Evolutionary conservation across 2,329 filamentous ascomycete species (phyloP), one percentile per base, ranked within the genome.

Genomic region (Fusarium transvaalense): DNA sequence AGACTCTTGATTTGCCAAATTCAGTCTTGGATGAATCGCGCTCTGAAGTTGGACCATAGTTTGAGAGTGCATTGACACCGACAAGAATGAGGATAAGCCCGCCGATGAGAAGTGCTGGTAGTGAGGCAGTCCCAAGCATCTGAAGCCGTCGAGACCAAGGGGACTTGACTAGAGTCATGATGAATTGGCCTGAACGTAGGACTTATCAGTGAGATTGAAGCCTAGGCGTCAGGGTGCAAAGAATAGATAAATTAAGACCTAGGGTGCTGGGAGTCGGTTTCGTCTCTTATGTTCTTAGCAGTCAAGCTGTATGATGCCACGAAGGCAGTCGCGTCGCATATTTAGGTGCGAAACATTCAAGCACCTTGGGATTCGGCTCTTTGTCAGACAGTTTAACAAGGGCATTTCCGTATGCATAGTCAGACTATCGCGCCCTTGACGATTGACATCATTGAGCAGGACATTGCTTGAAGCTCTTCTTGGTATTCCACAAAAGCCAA

Each of bases 81-180:
- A 59, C 56, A 14, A 58, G 39, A 17, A 59, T 38, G 34, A 57
- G 39, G 21, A 56, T 10, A 17, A 42, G 31, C 10, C 56, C 32
- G 6, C 56, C 39, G 17, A 57, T 12, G 34, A 57, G 25, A 46
- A 57, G 29, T 3, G 39, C 39, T 17, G 41, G n/a, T 12, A 59
- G 27, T 9, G 52, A 57, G 53, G 39, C 48, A 27, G 37, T 39
- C 34, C 52, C 53, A 17, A 59, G 56, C 34, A 58, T 48, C 19
- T 59, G 52, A n/a, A 59, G 56, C 15, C 53, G 56, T 29, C 15
- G 41, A 23, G 17, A 19, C 8, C 15, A 31, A 34, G 14, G 17
- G 5, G 39, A 38, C 32, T 48, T 45, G 25, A 27, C 17, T 10
- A 10, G 13, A 14, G 34, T 17, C 56, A 59, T 58, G 15, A 8